phyloP scores from a whole-genome alignment of 2,329 filamentous ascomycete genomes.

The Alternaria viburni region DNA sequence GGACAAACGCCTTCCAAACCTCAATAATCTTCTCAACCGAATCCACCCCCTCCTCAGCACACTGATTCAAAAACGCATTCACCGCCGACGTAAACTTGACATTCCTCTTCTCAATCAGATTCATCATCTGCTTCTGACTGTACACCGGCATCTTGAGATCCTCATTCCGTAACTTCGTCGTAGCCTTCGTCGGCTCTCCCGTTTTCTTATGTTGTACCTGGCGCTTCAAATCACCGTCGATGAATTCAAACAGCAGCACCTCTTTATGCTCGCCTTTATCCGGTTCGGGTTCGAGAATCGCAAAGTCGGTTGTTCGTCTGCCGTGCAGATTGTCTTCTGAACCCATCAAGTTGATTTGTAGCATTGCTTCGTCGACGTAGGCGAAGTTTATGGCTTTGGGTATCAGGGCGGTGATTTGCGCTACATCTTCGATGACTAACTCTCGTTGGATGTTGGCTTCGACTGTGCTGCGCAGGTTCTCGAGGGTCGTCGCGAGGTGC shows the following conservation, averaged over 20 bases:
- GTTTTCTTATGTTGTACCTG: conserved; percentile 76
- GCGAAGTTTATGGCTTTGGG: conserved; percentile 81
- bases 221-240: conserved; percentile 88
- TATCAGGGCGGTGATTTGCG: conserved; percentile 77
- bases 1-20: conserved; percentile 67
- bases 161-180: conserved; percentile 74
- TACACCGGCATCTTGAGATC: conserved; percentile 90
- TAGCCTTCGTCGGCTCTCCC: conserved; percentile 72
- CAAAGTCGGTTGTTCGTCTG: conserved; percentile 57
- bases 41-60: conserved; percentile 68
- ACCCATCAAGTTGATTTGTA: conserved; percentile 80
- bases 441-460: conserved; percentile 78
- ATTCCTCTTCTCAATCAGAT: conserved; percentile 88
- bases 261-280: conserved; percentile 61
- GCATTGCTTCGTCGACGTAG: conserved; percentile 83
- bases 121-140: conserved; percentile 90
- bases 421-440: conserved; percentile 78
- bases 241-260: conserved; percentile 87
- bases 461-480: conserved; percentile 83
- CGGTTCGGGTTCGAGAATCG: conserved; percentile 43
- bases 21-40: conserved; percentile 69
- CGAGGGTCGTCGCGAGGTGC: conserved; percentile 88
- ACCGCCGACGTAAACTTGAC: conserved; percentile 79
- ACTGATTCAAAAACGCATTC: conserved; percentile 77
- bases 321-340: conserved; percentile 70